phyloP scores from a whole-genome alignment of 1,284 basidiomycete species.

The Tylopilus orsonianus region DNA sequence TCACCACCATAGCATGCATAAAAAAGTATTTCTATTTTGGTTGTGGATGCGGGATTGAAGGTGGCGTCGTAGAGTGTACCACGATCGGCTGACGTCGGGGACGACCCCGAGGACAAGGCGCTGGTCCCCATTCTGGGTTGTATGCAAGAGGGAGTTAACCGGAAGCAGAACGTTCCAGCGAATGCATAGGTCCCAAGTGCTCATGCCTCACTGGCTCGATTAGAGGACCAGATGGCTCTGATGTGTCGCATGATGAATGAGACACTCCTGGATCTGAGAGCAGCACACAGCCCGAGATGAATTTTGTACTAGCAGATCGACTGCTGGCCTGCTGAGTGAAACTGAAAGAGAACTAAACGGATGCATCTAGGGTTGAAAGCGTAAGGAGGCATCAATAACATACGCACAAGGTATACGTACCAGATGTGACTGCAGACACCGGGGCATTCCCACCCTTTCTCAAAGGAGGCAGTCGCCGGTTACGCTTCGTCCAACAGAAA shows the following conservation, averaged over 20 bases:
- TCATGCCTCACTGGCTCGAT: slow-evolving; percentile 6
- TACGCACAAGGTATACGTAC: background rate
- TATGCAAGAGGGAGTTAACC: slow-evolving; percentile 15
- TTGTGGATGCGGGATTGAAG: too few species aligned
- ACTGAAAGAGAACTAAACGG: background rate
- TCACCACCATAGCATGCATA: too few species aligned
- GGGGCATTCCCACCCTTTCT: background rate
- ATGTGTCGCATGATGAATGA: background rate
- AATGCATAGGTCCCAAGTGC: slow-evolving; percentile 7
- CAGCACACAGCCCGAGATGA: background rate
- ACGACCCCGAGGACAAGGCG: too few species aligned
- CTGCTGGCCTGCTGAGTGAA: background rate
- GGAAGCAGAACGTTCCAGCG: background rate
- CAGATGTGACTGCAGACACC: background rate
- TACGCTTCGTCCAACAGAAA: slow-evolving; percentile 3
- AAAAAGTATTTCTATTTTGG: too few species aligned
- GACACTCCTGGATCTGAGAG: background rate
- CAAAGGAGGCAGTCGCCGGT: background rate
- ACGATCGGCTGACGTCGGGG: too few species aligned
- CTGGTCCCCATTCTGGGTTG: too few species aligned
- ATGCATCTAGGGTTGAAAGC: background rate
- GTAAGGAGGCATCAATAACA: background rate
- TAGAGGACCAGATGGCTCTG: background rate
- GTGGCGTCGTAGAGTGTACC: too few species aligned
- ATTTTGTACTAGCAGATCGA: background rate